These are phyloP conservation scores for Eudorina sp. DNA, from an alignment of 139 green algal genomes.

Conservation along the genomic window DNA sequence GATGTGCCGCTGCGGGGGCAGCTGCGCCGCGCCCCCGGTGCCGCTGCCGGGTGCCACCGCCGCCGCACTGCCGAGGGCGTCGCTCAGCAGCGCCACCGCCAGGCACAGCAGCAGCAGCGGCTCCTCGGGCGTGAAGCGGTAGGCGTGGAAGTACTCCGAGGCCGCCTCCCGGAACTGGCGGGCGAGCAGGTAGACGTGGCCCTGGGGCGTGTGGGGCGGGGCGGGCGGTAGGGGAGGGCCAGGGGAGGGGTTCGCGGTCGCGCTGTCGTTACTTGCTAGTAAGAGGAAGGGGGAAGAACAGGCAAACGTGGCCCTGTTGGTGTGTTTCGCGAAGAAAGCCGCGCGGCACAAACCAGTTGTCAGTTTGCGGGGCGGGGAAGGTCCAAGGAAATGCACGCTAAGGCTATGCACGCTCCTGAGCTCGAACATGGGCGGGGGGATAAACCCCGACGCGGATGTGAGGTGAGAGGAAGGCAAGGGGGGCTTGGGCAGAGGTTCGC, in stretches of 20 bases:
- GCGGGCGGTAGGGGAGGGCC: no score
- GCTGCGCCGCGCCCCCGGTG: constrained; percentile 74
- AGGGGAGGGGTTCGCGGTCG: no score
- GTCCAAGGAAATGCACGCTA: no score
- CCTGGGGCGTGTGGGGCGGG: constrained; percentile 40
- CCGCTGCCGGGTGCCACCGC: constrained; percentile 31
- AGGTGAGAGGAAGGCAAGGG: no score
- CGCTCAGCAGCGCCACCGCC: constrained; percentile 58
- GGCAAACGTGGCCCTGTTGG: not conserved
- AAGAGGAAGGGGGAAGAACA: not conserved
- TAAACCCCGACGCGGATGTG: no score
- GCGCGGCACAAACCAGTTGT: not conserved
- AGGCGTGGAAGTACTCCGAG: constrained; percentile 81
- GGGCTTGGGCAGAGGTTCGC: no score
- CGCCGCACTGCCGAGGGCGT: constrained; percentile 63
- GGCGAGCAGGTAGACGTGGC: constrained; percentile 64
- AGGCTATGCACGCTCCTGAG: no score
- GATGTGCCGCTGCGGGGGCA: not conserved
- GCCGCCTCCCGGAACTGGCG: constrained; percentile 64
- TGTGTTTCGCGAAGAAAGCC: not conserved
- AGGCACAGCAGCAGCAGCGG: constrained; percentile 81
- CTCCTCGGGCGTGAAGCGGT: constrained; percentile 65
- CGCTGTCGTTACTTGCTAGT: no score
- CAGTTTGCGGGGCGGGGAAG: no score
- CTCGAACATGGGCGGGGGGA: no score